Base-by-base conservation (phyloP, 2,329 filamentous ascomycete species). In the Colletotrichum sublineola region DNA sequence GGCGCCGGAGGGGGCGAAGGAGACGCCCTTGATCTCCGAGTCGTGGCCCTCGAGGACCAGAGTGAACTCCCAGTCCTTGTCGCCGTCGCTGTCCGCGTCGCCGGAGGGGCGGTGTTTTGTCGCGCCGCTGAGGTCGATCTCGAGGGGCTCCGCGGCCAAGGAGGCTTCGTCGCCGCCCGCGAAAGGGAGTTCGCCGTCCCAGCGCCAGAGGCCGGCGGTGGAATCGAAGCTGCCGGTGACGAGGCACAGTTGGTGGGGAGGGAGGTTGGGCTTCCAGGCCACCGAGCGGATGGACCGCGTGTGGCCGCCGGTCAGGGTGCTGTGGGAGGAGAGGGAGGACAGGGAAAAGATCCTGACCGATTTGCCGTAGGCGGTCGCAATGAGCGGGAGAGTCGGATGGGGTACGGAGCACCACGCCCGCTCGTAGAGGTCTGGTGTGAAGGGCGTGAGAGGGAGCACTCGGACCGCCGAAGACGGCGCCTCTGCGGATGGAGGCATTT, bases 21-120 rank as follows among this genome's bases (percentile, higher is more conserved):
- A 87, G 74, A 96, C 90, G 40, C 89, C 86, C 85, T 98, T 93
- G 85, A 99, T 93, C 83, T 99, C 96, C 33, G 93, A 94, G 79
- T 98, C 96, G 80, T 98, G 96, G 0, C 96, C 96, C 78, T 98
- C 96, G 0, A 99, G 88, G 1, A 98, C 93, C 9, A 98, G 91
- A 0, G 93, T 93, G 78, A 98, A 97, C 63, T 95, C 92, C 94
- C 96, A 99, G 74, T 97, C 95, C 64, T 95, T 93, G 0, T 92
- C 89, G 4, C 90, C 91, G 5, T 90, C 88, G 15, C 87, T 85
- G 2, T 85, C 85, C 7, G 9, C 15, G 15, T 57, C 56, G 38
- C 46, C 48, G 44, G 29, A 42, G 29, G 56, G 20, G 56, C 40
- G 67, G 3, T 36, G 55, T 38, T 57, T 57, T 9, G 56, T 40